Evolutionary conservation across 331 rosid genomes (phyloP).

Genomic region (Acacia concinna): DNA sequence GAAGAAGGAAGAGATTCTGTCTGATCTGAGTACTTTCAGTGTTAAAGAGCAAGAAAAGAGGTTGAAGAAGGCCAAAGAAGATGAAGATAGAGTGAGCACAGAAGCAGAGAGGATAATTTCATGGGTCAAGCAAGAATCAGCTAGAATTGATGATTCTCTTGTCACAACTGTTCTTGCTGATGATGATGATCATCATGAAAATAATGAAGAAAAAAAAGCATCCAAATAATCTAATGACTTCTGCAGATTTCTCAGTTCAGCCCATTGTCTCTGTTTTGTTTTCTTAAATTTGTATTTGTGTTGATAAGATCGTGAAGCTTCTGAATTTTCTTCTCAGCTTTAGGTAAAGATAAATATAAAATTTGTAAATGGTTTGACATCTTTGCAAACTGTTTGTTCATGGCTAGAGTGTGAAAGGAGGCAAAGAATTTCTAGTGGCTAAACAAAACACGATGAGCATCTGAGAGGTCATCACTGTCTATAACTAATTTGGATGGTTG

Average conservation of each 20-base stretch:
- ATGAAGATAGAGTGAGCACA: not conserved
- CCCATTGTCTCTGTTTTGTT: not conserved
- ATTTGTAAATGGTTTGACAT: not conserved
- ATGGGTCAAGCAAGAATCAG: slow-evolving; percentile 8
- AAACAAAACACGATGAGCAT: too few relatives aligned
- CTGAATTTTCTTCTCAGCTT: not conserved
- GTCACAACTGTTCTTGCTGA: not conserved
- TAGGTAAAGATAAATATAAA: not conserved
- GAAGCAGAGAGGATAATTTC: not conserved
- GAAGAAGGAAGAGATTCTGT: not conserved
- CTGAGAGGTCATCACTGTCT: too few relatives aligned
- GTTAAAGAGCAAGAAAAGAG: not conserved
- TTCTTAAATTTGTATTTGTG: not conserved
- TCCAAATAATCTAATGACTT: not conserved
- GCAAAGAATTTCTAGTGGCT: too few relatives aligned
- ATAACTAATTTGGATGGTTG: too few relatives aligned
- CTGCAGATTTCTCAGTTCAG: not conserved
- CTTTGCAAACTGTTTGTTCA: not conserved
- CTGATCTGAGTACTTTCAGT: not conserved
- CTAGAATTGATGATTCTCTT: not conserved
- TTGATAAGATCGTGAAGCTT: not conserved
- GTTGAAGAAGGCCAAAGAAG: not conserved
- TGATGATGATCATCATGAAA: not conserved
- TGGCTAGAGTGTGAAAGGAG: not conserved
- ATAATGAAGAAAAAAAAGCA: not conserved